A percentile compares a stretch with the other conserved stretches of the same genome.
Evolutionary conservation across 805 yeast species (phyloP).

Genomic region (Lachancea sp.): DNA sequence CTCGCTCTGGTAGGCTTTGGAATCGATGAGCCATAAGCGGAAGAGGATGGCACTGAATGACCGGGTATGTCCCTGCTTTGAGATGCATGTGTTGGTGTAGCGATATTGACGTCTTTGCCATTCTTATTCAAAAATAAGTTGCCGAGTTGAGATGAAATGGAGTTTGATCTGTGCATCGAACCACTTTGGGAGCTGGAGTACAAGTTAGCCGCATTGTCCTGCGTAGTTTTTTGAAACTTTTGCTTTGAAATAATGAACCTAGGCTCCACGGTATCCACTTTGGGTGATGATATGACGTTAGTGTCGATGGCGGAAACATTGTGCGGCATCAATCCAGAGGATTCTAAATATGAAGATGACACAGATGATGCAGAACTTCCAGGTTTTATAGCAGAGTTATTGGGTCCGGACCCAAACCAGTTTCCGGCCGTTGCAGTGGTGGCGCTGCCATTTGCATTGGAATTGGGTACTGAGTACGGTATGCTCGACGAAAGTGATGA

Average conservation of each 20-base stretch:
- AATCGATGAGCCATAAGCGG: constrained; percentile 23
- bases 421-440: background rate
- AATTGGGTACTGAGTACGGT: constrained; percentile 70
- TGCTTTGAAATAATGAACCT: constrained; percentile 80
- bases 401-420: background rate
- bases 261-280: constrained; percentile 68
- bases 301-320: constrained; percentile 42
- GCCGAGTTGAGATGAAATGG: constrained; percentile 33
- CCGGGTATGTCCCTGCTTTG: constrained; percentile 5
- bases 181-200: constrained; percentile 9
- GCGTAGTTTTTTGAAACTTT: constrained; percentile 35
- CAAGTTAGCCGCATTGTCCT: constrained; percentile 20
- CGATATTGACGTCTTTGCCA: constrained; percentile 14
- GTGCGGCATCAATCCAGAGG: constrained; percentile 35
- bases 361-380: constrained; percentile 27
- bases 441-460: constrained; percentile 27
- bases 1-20: constrained; percentile 33
- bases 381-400: constrained; percentile 12
- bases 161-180: constrained; percentile 29
- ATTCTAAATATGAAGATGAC: constrained; percentile 33
- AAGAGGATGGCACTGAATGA: constrained; percentile 8
- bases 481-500: constrained; percentile 53
- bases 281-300: constrained; percentile 66
- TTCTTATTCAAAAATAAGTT: constrained; percentile 30
- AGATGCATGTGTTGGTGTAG: constrained; percentile 9